These are phyloP conservation scores for Diatrype stigma DNA, from an alignment of 2,329 filamentous ascomycete genomes.

Conservation along the genomic window DNA sequence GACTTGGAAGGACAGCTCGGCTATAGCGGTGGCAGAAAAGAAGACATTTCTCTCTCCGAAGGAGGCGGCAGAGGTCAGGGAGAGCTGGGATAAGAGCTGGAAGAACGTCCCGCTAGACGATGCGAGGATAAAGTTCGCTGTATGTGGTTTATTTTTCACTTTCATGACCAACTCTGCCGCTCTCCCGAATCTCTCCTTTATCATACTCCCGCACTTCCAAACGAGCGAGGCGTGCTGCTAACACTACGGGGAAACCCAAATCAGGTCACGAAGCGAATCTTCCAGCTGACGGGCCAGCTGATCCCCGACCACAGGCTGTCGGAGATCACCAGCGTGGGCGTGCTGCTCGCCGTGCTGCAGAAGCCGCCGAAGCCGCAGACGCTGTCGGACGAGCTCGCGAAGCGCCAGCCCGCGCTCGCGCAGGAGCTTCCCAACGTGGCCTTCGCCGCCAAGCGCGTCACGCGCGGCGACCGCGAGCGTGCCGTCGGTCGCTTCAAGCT, in stretches of 20 bases:
- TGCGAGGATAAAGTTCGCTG: constrained; percentile 65
- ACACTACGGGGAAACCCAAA: too few relatives aligned
- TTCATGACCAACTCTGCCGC: neutral
- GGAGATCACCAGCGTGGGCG: constrained; percentile 48
- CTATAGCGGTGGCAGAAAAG: neutral
- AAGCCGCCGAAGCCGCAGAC: constrained; percentile 55
- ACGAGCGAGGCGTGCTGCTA: too few relatives aligned
- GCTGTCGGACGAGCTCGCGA: constrained; percentile 57
- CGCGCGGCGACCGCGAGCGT: constrained; percentile 67
- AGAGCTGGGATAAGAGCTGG: constrained; percentile 53
- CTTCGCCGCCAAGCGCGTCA: constrained; percentile 61
- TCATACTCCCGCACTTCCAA: neutral
- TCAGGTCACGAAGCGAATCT: constrained; percentile 77
- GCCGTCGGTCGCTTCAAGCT: constrained; percentile 74
- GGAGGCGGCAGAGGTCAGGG: constrained; percentile 39
- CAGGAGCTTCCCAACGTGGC: constrained; percentile 64
- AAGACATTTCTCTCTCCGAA: constrained; percentile 23
- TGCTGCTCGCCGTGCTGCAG: constrained; percentile 50
- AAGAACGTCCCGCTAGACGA: constrained; percentile 54
- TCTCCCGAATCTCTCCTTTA: neutral
- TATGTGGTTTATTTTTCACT: constrained; percentile 40
- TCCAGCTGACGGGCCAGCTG: constrained; percentile 74
- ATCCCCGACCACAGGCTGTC: constrained; percentile 67
- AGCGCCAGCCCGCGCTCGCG: constrained; percentile 29
- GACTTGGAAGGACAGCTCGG: constrained; percentile 19